phyloP scores from a whole-genome alignment of 176 grass and related monocot species.

The Oryza glumipatula region DNA sequence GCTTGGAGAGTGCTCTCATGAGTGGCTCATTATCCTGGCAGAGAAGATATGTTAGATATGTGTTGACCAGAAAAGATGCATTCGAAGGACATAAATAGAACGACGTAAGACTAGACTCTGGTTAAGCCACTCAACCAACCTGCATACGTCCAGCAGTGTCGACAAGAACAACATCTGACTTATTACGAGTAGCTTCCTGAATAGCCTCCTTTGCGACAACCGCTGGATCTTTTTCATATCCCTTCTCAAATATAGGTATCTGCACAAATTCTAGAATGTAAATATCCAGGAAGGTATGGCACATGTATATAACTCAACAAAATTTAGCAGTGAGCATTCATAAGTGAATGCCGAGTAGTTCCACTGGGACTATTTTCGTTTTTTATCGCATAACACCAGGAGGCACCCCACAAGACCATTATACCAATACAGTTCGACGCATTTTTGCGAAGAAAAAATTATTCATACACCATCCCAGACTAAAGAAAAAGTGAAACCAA shows the following conservation, averaged over 20 bases:
- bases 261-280: constrained; percentile 41
- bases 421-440: neutral
- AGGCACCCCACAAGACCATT: neutral
- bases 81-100: neutral
- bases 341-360: neutral
- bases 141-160: constrained; percentile 78
- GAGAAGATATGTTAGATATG: neutral
- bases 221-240: constrained; percentile 79
- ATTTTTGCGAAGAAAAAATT: neutral
- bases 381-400: neutral
- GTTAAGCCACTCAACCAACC: constrained; percentile 40
- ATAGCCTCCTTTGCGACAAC: constrained; percentile 78
- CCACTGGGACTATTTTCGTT: neutral
- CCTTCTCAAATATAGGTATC: constrained; percentile 85
- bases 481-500: neutral
- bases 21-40: constrained; percentile 75
- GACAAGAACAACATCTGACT: constrained; percentile 77
- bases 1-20: constrained; percentile 82
- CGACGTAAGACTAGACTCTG: neutral
- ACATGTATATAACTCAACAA: neutral
- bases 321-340: neutral
- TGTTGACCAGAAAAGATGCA: neutral
- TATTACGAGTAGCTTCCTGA: constrained; percentile 64
- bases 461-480: neutral
- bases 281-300: neutral